Percentiles rank a stretch among this genome's conserved stretches.
Evolutionary conservation across 2,329 filamentous ascomycete species (phyloP).

Genomic region (Botrytis aclada): DNA sequence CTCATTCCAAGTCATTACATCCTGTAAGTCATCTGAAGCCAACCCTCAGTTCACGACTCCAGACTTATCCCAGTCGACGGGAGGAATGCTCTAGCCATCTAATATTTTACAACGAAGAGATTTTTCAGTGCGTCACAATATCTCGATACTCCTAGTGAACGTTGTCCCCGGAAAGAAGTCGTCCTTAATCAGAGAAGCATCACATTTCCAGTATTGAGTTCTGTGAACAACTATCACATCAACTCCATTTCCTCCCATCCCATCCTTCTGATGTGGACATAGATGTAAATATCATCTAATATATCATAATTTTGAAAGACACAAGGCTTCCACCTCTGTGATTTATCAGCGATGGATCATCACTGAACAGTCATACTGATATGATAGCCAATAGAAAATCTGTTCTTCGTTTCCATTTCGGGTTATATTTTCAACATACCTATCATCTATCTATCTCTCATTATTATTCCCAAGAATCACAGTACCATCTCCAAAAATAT

Average conservation of each 20-base stretch:
- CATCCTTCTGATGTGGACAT: not conserved
- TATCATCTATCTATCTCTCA: not conserved
- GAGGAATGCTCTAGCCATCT: not conserved
- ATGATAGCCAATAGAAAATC: not conserved
- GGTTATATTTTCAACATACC: not conserved
- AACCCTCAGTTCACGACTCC: not conserved
- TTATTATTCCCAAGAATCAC: not conserved
- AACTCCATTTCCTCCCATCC: not conserved
- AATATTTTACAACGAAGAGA: not conserved
- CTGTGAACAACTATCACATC: not conserved
- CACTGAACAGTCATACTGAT: not conserved
- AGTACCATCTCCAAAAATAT: accelerated
- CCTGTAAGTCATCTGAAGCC: not conserved
- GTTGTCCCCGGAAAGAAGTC: not conserved
- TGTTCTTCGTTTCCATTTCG: not conserved
- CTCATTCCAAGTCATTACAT: not conserved
- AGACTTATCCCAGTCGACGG: not conserved
- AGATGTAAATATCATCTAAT: not conserved
- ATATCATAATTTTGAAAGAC: not conserved
- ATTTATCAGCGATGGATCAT: not conserved
- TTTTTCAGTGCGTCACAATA: not conserved
- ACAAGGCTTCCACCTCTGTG: not conserved
- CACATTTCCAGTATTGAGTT: not conserved
- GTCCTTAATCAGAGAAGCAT: not conserved
- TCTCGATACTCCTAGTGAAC: not conserved